These are phyloP conservation scores for Macrocystidia cucumis DNA, from an alignment of 1,284 basidiomycete species.

Conservation along the genomic window DNA sequence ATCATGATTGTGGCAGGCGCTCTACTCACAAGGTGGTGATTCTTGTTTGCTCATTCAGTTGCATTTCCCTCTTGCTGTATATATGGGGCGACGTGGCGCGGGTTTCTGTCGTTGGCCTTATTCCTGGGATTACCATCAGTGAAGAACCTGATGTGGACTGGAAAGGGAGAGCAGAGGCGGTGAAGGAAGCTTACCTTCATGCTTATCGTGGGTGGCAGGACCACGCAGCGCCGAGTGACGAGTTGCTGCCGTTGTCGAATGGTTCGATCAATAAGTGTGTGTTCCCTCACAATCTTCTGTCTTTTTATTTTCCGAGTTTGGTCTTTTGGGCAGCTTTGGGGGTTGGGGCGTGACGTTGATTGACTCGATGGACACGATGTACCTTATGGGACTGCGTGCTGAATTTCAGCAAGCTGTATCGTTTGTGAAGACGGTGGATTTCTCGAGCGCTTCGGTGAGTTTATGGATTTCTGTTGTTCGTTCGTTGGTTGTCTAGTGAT, in stretches of 20 bases:
- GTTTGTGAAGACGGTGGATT: conserved; percentile 63
- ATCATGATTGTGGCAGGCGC: no score
- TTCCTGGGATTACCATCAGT: no score
- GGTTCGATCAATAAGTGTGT: conserved; percentile 44
- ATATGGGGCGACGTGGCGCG: no score
- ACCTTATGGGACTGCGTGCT: conserved; percentile 75
- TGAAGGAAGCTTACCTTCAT: conserved; percentile 54
- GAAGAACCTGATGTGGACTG: no score
- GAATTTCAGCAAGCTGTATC: conserved; percentile 76
- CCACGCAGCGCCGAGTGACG: conserved; percentile 53
- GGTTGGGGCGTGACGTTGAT: conserved; percentile 84
- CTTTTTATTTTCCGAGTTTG: no score
- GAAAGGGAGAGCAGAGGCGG: conserved; percentile 44
- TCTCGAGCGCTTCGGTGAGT: conserved; percentile 33
- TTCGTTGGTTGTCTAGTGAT: no score
- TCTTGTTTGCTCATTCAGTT: no score
- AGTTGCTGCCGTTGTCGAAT: conserved; percentile 47
- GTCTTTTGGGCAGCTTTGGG: conserved; percentile 50
- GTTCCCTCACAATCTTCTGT: background rate
- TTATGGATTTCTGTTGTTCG: conserved; percentile 7
- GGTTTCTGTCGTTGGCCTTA: no score
- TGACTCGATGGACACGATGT: conserved; percentile 83
- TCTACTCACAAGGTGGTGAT: no score
- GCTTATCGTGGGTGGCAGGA: conserved; percentile 57
- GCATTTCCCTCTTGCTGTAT: no score